Conservation (phyloP, 2,329 filamentous ascomycete species). For the Fusarium foetens region DNA sequence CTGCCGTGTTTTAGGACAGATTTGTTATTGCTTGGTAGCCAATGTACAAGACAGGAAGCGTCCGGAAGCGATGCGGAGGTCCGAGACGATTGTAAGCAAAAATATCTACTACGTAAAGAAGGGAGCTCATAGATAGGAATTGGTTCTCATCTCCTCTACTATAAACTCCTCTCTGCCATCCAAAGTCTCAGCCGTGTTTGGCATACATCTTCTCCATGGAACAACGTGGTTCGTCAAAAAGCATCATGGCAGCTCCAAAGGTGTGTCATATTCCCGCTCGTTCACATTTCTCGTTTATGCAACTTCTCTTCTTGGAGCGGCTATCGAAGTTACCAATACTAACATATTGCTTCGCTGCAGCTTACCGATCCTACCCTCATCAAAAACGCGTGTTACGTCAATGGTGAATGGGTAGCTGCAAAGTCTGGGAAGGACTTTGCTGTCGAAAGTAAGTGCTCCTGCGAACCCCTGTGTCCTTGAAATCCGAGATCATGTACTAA, state of each 20-base stretch:
- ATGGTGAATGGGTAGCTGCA: slow-evolving; percentile 80
- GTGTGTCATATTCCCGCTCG: slow-evolving; percentile 29
- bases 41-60: slow-evolving; percentile 15
- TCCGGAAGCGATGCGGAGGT: slow-evolving; percentile 25
- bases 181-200: slow-evolving; percentile 10
- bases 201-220: slow-evolving; percentile 3
- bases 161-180: slow-evolving; percentile 13
- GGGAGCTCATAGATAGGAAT: slow-evolving; percentile 9
- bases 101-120: slow-evolving; percentile 5
- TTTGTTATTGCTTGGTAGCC: slow-evolving; percentile 24
- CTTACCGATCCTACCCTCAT: slow-evolving; percentile 73
- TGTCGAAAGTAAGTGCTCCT: slow-evolving; percentile 63
- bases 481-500: slow-evolving; percentile 14
- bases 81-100: slow-evolving; percentile 21
- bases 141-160: neutral
- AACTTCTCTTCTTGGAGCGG: slow-evolving; percentile 7
- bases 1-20: slow-evolving; percentile 30
- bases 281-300: neutral
- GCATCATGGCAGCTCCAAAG: slow-evolving; percentile 35
- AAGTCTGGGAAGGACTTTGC: slow-evolving; percentile 79
- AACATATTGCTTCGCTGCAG: slow-evolving; percentile 47
- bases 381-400: slow-evolving; percentile 76
- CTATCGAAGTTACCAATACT: slow-evolving; percentile 20
- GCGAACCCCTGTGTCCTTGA: neutral
- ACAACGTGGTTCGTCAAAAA: slow-evolving; percentile 9